phyloP scores from a whole-genome alignment of 73 alveolate species.

The Durusdinium trenchii region DNA sequence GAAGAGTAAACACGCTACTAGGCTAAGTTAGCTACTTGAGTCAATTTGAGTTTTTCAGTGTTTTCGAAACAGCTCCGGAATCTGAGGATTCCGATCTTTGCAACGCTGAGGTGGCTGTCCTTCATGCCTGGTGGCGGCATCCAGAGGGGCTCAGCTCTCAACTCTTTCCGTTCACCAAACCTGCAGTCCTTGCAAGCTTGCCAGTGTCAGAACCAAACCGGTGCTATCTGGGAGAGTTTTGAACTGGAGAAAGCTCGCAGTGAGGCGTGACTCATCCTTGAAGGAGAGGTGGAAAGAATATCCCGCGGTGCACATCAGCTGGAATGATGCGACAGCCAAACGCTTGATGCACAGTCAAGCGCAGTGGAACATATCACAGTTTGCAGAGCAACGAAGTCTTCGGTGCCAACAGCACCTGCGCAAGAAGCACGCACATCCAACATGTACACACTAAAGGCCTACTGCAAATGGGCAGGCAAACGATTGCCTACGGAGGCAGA shows the following conservation, averaged over 20 bases:
- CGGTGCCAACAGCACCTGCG: too few relatives aligned
- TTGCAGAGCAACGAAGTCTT: background rate
- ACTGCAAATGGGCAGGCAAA: constrained; percentile 93
- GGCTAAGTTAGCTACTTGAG: too few relatives aligned
- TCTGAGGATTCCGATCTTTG: too few relatives aligned
- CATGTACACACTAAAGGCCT: too few relatives aligned
- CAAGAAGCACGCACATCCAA: too few relatives aligned
- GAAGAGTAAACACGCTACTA: too few relatives aligned
- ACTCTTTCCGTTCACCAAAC: background rate
- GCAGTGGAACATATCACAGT: background rate
- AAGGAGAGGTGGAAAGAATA: constrained; percentile 68
- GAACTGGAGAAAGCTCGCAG: background rate
- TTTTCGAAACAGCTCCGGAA: too few relatives aligned
- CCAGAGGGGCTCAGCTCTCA: constrained; percentile 52
- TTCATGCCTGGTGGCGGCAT: constrained; percentile 78
- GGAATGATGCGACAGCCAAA: constrained; percentile 89
- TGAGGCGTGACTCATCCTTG: constrained; percentile 65
- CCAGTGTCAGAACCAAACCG: background rate
- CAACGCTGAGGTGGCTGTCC: constrained; percentile 48
- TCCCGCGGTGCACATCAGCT: constrained; percentile 89
- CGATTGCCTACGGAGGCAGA: constrained; percentile 83
- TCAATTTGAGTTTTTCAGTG: too few relatives aligned
- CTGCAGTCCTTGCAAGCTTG: background rate
- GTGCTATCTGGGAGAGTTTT: background rate
- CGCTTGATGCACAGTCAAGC: constrained; percentile 22